phyloP scores from a whole-genome alignment of 2,329 filamentous ascomycete genomes.

The Fusarium siculi region DNA sequence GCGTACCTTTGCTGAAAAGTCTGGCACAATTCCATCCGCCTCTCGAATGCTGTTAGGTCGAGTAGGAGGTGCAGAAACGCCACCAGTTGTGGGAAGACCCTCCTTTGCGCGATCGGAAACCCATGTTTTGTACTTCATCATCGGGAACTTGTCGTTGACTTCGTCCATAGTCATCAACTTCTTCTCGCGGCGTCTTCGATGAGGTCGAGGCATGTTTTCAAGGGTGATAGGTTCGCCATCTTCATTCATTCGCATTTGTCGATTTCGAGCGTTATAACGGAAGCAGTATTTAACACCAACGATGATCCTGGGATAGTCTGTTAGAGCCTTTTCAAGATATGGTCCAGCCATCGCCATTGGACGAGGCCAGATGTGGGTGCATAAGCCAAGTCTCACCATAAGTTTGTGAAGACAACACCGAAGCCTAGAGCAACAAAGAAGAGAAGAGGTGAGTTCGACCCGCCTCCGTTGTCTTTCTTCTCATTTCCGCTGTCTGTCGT shows the following conservation, averaged over 20 bases:
- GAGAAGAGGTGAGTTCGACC: conserved; percentile 57
- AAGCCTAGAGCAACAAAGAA: conserved; percentile 98
- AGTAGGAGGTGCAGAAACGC: conserved; percentile 80
- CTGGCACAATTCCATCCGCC: conserved; percentile 65
- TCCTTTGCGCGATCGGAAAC: conserved; percentile 83
- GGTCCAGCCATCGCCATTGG: conserved; percentile 70
- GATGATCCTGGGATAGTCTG: conserved; percentile 80
- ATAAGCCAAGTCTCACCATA: conserved; percentile 76
- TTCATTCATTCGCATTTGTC: conserved; percentile 78
- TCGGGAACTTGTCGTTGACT: conserved; percentile 95
- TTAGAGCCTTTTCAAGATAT: conserved; percentile 24
- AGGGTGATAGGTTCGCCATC: conserved; percentile 91
- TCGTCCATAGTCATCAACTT: conserved; percentile 99
- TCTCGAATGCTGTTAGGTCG: conserved; percentile 78
- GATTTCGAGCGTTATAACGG: conserved; percentile 94
- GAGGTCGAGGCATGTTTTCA: conserved; percentile 83
- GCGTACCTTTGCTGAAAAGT: conserved; percentile 57
- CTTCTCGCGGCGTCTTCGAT: conserved; percentile 91
- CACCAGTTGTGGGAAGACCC: conserved; percentile 84
- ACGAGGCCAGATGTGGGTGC: conserved; percentile 7
- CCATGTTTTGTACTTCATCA: conserved; percentile 97
- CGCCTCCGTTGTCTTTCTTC: conserved; percentile 40
- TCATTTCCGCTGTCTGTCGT: conserved; percentile 14
- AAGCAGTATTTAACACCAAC: conserved; percentile 99
- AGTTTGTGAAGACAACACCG: conserved; percentile 97